Evolutionary conservation across 106 monocot genomes (phyloP).

Genomic region (Dendrobium officinale): DNA sequence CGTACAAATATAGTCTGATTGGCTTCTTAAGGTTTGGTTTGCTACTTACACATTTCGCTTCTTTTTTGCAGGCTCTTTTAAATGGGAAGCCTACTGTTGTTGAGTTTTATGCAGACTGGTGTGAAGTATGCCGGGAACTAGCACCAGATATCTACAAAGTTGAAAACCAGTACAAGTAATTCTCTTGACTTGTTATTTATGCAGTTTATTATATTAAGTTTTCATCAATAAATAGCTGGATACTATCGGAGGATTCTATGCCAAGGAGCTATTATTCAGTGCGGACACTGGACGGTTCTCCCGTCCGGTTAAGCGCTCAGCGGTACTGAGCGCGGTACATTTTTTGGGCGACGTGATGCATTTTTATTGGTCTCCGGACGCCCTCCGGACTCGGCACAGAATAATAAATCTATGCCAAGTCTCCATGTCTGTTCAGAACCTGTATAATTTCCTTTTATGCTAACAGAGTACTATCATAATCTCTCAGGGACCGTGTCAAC

Average conservation of each 20-base stretch:
- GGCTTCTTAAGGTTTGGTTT: background rate
- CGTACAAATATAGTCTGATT: background rate
- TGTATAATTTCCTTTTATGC: background rate
- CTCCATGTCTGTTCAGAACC: too few relatives aligned
- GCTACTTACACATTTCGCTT: background rate
- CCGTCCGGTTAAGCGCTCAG: too few relatives aligned
- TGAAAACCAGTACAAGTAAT: constrained; percentile 83
- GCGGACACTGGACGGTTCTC: too few relatives aligned
- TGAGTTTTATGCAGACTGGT: constrained; percentile 95
- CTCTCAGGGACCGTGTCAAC: constrained; percentile 68
- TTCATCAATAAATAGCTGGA: background rate
- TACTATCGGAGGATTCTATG: background rate
- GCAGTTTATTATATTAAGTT: background rate
- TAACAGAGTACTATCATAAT: background rate
- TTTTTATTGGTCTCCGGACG: too few relatives aligned
- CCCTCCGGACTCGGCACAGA: too few relatives aligned
- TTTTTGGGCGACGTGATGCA: too few relatives aligned
- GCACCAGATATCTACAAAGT: constrained; percentile 83
- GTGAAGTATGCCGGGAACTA: constrained; percentile 92
- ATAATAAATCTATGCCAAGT: background rate
- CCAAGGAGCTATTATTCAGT: too few relatives aligned
- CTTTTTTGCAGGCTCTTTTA: constrained; percentile 56
- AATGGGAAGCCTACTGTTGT: constrained; percentile 93
- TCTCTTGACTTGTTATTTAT: background rate
- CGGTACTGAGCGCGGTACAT: too few relatives aligned